These are phyloP conservation scores for Micromonas pusilla DNA, from an alignment of 139 green algal genomes.

Conservation along the genomic window DNA sequence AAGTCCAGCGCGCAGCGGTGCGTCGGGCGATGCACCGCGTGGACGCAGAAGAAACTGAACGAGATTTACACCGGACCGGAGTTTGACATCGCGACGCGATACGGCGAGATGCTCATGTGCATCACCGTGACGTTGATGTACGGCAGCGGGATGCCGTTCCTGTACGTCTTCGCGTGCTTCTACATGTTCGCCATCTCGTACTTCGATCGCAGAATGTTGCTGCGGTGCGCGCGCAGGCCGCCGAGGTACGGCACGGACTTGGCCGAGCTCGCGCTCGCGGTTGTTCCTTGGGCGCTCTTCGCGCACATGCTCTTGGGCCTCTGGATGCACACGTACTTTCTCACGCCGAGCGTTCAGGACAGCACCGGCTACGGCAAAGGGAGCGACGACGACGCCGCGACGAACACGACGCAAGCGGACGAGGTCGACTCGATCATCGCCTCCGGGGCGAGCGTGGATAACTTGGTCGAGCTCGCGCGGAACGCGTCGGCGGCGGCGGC, in stretches of 20 bases:
- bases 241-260: neutral
- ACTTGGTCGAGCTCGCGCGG: neutral
- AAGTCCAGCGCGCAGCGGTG: neutral
- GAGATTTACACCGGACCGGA: constrained; percentile 14
- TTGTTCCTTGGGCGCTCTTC: neutral
- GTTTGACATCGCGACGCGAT: neutral
- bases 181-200: neutral
- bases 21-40: neutral
- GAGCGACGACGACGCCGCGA: neutral
- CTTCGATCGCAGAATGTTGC: neutral
- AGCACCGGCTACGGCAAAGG: neutral
- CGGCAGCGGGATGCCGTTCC: constrained; percentile 14
- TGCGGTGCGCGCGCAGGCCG: neutral
- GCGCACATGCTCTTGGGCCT: constrained; percentile 15
- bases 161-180: neutral
- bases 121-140: constrained; percentile 17
- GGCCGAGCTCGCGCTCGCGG: neutral
- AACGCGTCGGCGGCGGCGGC: neutral
- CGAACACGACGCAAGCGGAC: neutral
- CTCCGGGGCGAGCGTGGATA: neutral
- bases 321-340: constrained; percentile 26
- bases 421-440: neutral
- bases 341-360: neutral
- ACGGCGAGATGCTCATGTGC: neutral
- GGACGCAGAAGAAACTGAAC: constrained; percentile 23